These are phyloP conservation scores for Barnettozyma wickerhamii DNA, from an alignment of 805 yeast species.

Conservation along the genomic window DNA sequence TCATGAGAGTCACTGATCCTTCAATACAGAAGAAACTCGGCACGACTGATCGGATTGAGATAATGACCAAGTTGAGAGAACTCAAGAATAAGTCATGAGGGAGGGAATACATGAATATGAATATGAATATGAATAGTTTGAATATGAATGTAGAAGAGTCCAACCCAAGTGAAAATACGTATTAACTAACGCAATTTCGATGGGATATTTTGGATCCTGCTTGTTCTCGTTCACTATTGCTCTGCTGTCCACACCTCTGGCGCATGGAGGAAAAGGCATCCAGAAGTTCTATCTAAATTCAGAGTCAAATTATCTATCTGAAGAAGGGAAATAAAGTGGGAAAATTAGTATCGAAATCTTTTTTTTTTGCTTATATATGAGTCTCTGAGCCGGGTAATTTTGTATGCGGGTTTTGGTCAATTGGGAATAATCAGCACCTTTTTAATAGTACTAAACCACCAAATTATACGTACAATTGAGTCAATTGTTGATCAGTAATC, in stretches of 20 bases:
- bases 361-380: not conserved
- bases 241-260: conserved; percentile 50
- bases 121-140: no score
- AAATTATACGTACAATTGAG: not conserved
- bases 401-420: no score
- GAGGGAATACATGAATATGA: not conserved
- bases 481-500: not conserved
- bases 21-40: conserved; percentile 58
- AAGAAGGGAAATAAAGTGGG: conserved; percentile 17
- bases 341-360: conserved; percentile 5
- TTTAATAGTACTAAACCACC: not conserved
- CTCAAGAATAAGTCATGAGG: conserved; percentile 54
- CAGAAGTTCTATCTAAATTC: conserved; percentile 39
- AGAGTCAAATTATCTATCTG: conserved; percentile 31
- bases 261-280: conserved; percentile 25
- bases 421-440: no score
- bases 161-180: conserved; percentile 1
- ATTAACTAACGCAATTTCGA: not conserved
- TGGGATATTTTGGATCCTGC: no score
- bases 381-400: conserved; percentile 2
- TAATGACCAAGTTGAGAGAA: conserved; percentile 71
- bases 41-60: conserved; percentile 40
- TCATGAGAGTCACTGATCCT: conserved; percentile 73
- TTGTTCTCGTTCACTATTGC: conserved; percentile 38
- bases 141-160: conserved; percentile 1